Evolutionary conservation across 1,284 basidiomycete species (phyloP).

Genomic region (Pseudozyma sp.): DNA sequence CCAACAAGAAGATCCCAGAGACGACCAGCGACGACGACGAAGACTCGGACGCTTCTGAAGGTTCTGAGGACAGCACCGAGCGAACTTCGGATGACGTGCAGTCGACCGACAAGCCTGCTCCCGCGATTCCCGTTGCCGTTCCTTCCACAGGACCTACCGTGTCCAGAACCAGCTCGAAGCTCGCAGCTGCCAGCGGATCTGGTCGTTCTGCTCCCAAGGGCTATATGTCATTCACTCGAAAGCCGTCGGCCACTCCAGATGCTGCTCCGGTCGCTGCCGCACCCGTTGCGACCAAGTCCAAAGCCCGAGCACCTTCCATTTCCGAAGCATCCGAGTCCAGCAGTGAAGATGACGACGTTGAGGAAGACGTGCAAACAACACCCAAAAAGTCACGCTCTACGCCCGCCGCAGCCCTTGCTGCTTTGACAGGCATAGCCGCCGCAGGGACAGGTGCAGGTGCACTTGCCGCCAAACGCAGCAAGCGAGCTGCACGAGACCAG

Average conservation of each 20-base stretch:
- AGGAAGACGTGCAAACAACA: conserved; percentile 16
- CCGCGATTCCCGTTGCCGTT: conserved; percentile 21
- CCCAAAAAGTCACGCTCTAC: conserved; percentile 18
- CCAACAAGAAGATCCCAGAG: conserved; percentile 22
- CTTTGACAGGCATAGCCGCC: conserved; percentile 15
- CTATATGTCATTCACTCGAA: conserved; percentile 34
- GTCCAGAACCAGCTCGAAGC: conserved; percentile 15
- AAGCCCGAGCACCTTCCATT: neutral
- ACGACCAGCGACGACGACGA: conserved; percentile 43
- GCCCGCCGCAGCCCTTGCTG: conserved; percentile 34
- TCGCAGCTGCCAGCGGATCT: conserved; percentile 16
- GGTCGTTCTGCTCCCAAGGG: conserved; percentile 34
- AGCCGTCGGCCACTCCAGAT: conserved; percentile 5
- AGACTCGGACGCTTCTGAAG: conserved; percentile 21
- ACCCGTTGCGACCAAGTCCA: conserved; percentile 6
- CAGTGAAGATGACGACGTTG: conserved; percentile 22
- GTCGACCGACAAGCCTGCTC: conserved; percentile 17
- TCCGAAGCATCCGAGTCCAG: conserved; percentile 23
- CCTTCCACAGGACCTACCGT: conserved; percentile 8
- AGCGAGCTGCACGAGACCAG: conserved; percentile 27
- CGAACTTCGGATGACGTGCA: conserved; percentile 39
- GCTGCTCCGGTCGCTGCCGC: conserved; percentile 12
- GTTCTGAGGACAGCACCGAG: conserved; percentile 38
- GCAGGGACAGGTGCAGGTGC: conserved; percentile 18
- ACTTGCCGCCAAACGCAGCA: conserved; percentile 25